Conservation (phyloP, 2,329 filamentous ascomycete genomes). For the Curvularia hawaiiensis region DNA sequence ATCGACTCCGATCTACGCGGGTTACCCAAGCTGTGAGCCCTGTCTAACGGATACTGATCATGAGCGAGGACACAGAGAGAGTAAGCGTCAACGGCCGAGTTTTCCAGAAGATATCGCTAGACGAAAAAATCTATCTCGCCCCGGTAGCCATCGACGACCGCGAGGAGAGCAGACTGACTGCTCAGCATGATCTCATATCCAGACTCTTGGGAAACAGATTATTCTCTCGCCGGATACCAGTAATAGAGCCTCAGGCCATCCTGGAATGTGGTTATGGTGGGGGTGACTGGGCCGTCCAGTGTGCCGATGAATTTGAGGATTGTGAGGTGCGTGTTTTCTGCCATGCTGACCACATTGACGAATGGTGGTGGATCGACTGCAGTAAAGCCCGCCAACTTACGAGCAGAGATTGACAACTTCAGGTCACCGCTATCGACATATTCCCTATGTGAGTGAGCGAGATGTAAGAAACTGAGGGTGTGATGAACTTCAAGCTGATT, state of each 20-base stretch:
- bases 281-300: slow-evolving; percentile 45
- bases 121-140: slow-evolving; percentile 47
- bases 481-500: background rate
- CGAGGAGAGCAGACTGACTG: slow-evolving; percentile 45
- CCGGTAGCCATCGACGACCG: slow-evolving; percentile 44
- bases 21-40: background rate
- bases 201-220: slow-evolving; percentile 38
- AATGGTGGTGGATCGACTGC: background rate
- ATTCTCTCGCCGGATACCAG: slow-evolving; percentile 36
- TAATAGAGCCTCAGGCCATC: slow-evolving; percentile 37
- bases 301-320: slow-evolving; percentile 46
- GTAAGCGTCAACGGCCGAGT: slow-evolving; percentile 45
- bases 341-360: background rate
- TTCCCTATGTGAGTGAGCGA: slow-evolving; percentile 32
- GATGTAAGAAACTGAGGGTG: background rate
- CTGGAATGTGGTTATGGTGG: slow-evolving; percentile 49
- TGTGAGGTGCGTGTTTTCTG: slow-evolving; percentile 39
- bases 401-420: slow-evolving; percentile 17
- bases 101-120: slow-evolving; percentile 47
- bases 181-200: slow-evolving; percentile 42
- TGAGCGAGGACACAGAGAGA: slow-evolving; percentile 28
- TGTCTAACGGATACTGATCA: slow-evolving; percentile 1
- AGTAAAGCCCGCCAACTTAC: background rate
- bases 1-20: background rate
- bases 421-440: slow-evolving; percentile 48